phyloP scores from a whole-genome alignment of 768 basidiomycete species.

The Clitopilus hobsonii region DNA sequence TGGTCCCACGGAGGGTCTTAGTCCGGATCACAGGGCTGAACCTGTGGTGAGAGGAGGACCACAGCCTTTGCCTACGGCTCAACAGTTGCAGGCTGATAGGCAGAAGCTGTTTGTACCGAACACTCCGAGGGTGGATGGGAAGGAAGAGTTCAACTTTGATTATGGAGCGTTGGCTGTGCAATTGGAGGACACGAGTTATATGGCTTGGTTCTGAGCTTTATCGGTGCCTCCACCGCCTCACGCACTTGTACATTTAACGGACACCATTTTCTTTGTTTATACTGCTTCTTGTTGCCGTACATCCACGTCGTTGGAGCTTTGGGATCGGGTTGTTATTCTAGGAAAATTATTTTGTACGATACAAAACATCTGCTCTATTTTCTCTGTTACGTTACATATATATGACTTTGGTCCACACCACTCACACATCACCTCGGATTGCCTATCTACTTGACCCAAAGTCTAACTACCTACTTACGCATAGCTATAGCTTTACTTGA shows the following conservation, averaged over 20 bases:
- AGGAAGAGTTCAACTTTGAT: conserved; percentile 57
- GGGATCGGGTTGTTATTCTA: not conserved
- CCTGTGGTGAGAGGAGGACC: too few relatives aligned
- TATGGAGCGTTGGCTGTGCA: conserved; percentile 53
- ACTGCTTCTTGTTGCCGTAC: not conserved
- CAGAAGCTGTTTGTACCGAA: conserved; percentile 40
- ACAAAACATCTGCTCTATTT: too few relatives aligned
- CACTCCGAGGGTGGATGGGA: conserved; percentile 46
- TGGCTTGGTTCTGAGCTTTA: conserved; percentile 59
- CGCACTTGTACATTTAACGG: not conserved
- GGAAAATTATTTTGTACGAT: too few relatives aligned
- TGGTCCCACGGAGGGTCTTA: conserved; percentile 18
- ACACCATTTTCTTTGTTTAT: not conserved
- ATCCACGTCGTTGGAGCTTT: not conserved
- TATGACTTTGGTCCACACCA: too few relatives aligned
- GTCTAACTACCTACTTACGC: not conserved
- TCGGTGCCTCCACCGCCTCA: not conserved
- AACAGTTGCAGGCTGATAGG: not conserved
- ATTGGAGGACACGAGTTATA: conserved; percentile 57
- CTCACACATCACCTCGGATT: too few relatives aligned
- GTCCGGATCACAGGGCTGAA: too few relatives aligned
- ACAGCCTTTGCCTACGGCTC: not conserved
- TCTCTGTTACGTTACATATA: too few relatives aligned
- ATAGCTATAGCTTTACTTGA: not conserved
- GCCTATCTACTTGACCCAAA: not conserved